These are phyloP conservation scores for Exophiala aquamarina DNA, from an alignment of 2,329 filamentous ascomycete species.

Conservation along the genomic window DNA sequence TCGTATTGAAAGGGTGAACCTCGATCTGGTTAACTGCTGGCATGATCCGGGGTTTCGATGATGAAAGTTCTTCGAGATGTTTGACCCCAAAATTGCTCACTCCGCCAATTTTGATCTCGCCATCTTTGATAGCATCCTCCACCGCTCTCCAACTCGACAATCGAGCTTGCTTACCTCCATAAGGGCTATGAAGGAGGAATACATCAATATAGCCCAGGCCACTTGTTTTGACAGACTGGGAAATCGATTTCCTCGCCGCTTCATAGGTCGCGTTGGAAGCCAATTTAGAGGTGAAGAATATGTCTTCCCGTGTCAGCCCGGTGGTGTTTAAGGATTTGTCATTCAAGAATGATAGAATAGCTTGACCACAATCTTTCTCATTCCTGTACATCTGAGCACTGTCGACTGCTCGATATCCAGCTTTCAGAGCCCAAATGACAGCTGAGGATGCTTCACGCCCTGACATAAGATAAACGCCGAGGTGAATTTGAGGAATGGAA, in stretches of 20 bases:
- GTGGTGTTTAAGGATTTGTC: slow-evolving; percentile 46
- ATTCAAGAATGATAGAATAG: slow-evolving; percentile 60
- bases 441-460: slow-evolving; percentile 59
- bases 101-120: slow-evolving; percentile 69
- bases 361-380: slow-evolving; percentile 67
- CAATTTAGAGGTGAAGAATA: slow-evolving; percentile 81
- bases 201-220: slow-evolving; percentile 75
- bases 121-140: slow-evolving; percentile 71
- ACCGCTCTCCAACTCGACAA: slow-evolving; percentile 74
- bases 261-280: slow-evolving; percentile 67
- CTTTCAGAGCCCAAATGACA: slow-evolving; percentile 58
- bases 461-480: slow-evolving; percentile 72
- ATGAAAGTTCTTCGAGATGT: slow-evolving; percentile 71
- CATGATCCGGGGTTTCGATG: slow-evolving; percentile 58
- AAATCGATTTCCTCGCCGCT: slow-evolving; percentile 66
- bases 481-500: slow-evolving; percentile 69
- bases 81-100: slow-evolving; percentile 77
- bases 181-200: slow-evolving; percentile 77
- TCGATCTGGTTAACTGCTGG: slow-evolving; percentile 77
- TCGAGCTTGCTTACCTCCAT: slow-evolving; percentile 68
- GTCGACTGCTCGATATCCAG: slow-evolving; percentile 46
- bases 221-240: slow-evolving; percentile 61
- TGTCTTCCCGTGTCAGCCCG: slow-evolving; percentile 62
- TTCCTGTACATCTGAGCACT: slow-evolving; percentile 69
- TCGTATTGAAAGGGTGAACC: slow-evolving; percentile 69